Evolutionary conservation across 306 rosid genomes (phyloP), one percentile per base, ranked within the genome.

Genomic region (Rubus parviflorus): DNA sequence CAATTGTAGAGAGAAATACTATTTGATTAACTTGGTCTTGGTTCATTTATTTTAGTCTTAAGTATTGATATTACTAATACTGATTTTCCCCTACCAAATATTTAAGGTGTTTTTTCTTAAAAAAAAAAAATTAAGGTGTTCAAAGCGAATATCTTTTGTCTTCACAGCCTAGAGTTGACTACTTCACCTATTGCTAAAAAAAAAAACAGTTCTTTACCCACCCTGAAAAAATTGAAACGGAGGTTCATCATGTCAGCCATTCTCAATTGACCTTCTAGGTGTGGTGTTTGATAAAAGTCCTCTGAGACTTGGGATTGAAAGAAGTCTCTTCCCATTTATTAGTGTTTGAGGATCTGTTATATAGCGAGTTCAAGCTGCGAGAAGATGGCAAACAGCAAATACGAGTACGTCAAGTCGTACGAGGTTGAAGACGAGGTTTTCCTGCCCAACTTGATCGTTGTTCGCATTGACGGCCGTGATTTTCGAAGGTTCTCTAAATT

Each of bases 331-430:
- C 4, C 56, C 1, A 16, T 51, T 51, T 47, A 12, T 47, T 17
- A 30, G 35, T 30, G 35, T 30, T 30, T 30, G 35, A 30, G 2
- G 2, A 1, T 30, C 35, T 30, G n/a, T 30, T 30, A 30, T 30
- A 30, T 2, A 1, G n/a, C n/a, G 35, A 30, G 35, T 30, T 30
- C 35, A 30, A 30, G 35, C 35, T 30, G 35, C 35, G 35, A 35
- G 62, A 71, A 56, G 16, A 94, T 90, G 97, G 97, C 94, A 72
- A 92, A 92, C 80, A 89, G 94, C 78, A 92, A 84, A 78, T 89
- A 92, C 75, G 96, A 92, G 87, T 92, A 92, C 52, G 93, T 89
- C 70, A 94, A 90, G 89, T 83, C 85, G 67, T 90, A 89, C 53
- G 96, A 94, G 77, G 76, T 81, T 0, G 92, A 86, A 61, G 97